Evolutionary conservation across 805 yeast species (phyloP).

Genomic region (Jamesozyma jinghongensis): DNA sequence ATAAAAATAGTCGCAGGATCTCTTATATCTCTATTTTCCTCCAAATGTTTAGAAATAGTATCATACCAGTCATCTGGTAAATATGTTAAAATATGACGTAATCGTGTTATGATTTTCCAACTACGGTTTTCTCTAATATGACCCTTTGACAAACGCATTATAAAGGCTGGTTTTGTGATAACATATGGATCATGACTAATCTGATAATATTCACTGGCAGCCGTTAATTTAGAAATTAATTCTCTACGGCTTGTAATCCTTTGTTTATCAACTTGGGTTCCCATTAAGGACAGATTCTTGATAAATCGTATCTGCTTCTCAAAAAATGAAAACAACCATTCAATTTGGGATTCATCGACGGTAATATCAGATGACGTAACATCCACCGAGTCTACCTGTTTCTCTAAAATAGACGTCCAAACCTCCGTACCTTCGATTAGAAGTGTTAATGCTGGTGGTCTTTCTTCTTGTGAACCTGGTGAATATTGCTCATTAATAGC

Average conservation of each 20-base stretch:
- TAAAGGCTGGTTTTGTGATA: conserved; percentile 78
- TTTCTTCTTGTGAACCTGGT: conserved; percentile 8
- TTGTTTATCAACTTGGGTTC: conserved; percentile 5
- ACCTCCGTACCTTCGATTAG: conserved; percentile 23
- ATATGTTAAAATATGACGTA: conserved; percentile 60
- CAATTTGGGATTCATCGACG: conserved; percentile 29
- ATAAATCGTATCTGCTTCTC: conserved; percentile 8
- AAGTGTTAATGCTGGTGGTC: conserved; percentile 23
- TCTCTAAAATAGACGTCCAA: conserved; percentile 20
- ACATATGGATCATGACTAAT: conserved; percentile 83
- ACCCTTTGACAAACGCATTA: conserved; percentile 57
- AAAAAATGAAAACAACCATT: conserved; percentile 27
- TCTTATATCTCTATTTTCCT: conserved; percentile 24
- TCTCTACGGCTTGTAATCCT: conserved; percentile 23
- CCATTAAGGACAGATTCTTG: conserved; percentile 6
- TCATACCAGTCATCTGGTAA: conserved; percentile 47
- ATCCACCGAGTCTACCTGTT: conserved; percentile 22
- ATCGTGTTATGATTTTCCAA: conserved; percentile 77
- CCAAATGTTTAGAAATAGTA: conserved; percentile 17
- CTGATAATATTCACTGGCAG: conserved; percentile 40
- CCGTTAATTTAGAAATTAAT: conserved; percentile 35
- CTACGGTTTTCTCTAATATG: conserved; percentile 76
- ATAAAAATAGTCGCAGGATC: conserved; percentile 49
- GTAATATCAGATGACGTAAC: conserved; percentile 26
- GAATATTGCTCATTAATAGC: conserved; percentile 10